Evolutionary conservation across 345 rosid species (phyloP), one percentile per base, ranked within the genome.

Genomic region (Rhizophora apiculata): DNA sequence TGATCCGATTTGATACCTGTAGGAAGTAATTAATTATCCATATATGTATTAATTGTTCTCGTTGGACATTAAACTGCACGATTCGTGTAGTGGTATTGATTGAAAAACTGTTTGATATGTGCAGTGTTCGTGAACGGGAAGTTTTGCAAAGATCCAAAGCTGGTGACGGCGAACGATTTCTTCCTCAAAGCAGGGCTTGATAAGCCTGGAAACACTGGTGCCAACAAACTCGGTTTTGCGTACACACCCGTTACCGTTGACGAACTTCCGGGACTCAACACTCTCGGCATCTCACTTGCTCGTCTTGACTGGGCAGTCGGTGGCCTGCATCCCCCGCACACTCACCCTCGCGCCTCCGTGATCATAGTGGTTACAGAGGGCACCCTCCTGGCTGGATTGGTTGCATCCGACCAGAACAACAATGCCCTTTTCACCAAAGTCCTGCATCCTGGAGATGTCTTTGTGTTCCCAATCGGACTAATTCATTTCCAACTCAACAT

Each of bases 61-160:
- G 48, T 11, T 43, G 4, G 48, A 43, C 8, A 21, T 19, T 54
- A 54, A 6, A 7, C 2, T n/a, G 21, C 3, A 7, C n/a, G 3
- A 54, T 54, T 54, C 58, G 8, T 54, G 2, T 9, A 19, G 13
- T 13, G 7, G 8, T 53, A 6, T n/a, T 21, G 27, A 21, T 21
- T 1, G 0, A 37, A 6, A 6, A 53, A 20, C 20, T 22, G 26
- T 22, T 53, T 53, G 10, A 8, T 20, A 6, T 18, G 5, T n/a
- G 72, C 57, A 59, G 72, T 37, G 15, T 59, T 59, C 10, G 16
- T 68, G 20, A 46, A 68, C 6, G 64, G 64, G 6, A 68, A 59
- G 27, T 68, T 68, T 19, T 48, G 72, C 72, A 68, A 68, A 46
- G 64, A 58, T 52, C 72, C 72, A 20, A 21, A 29, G 57, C 19